Percentiles rank a stretch among this genome's conserved stretches.
These are phyloP conservation scores for Picochlorum sp. DNA, from an alignment of 139 green algal species.

Conservation along the genomic window DNA sequence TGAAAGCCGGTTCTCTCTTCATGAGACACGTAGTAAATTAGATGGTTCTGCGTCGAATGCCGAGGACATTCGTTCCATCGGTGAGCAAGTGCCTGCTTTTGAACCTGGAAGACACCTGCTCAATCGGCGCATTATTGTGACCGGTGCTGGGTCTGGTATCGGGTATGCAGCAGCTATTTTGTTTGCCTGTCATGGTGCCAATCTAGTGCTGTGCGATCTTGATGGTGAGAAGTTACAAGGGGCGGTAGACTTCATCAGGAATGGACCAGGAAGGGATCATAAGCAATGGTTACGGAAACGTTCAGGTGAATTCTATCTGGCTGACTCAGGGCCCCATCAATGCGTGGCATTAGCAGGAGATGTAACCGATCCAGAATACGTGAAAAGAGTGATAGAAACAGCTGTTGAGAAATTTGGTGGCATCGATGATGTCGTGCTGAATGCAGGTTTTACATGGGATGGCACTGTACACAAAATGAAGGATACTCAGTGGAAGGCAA, in stretches of 20 bases:
- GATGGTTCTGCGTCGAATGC: neutral
- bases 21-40: neutral
- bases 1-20: too few species aligned
- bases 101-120: neutral
- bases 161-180: slow-evolving; percentile 56
- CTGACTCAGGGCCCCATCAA: neutral
- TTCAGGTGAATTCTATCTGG: slow-evolving; percentile 11
- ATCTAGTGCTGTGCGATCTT: slow-evolving; percentile 60
- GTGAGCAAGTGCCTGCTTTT: neutral
- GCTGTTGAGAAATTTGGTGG: slow-evolving; percentile 48
- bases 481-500: slow-evolving; percentile 67
- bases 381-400: slow-evolving; percentile 33
- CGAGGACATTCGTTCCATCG: neutral
- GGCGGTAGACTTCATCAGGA: slow-evolving; percentile 37
- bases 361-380: slow-evolving; percentile 52
- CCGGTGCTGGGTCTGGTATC: slow-evolving; percentile 67
- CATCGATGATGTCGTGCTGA: slow-evolving; percentile 60
- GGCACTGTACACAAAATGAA: slow-evolving; percentile 76
- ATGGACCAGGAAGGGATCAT: slow-evolving; percentile 8
- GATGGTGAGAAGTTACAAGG: slow-evolving; percentile 44
- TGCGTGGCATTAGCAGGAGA: slow-evolving; percentile 46
- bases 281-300: neutral
- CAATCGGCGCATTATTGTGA: slow-evolving; percentile 43
- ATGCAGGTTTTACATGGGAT: slow-evolving; percentile 85
- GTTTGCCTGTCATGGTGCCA: slow-evolving; percentile 60